Base-by-base conservation (phyloP, 805 yeast species). In the Teunomyces funiuensis region DNA sequence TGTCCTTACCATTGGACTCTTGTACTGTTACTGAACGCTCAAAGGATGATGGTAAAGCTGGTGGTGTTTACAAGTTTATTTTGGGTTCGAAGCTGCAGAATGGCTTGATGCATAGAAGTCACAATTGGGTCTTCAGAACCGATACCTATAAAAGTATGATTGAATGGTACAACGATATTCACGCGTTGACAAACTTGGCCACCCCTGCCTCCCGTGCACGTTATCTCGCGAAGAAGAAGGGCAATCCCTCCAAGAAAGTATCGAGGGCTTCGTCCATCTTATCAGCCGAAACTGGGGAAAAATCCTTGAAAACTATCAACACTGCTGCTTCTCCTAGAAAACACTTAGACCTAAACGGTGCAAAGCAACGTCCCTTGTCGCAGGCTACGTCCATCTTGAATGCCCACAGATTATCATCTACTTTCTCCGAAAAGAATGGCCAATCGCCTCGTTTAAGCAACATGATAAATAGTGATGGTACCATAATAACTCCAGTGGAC, bases 71-170 rank as follows among this genome's bases (percentile, higher is more conserved):
- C 60, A 89, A 89, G 65, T 93, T 91, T 63, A 86, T 89, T 8
- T 69, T 91, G 46, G 80, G 78, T 49, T 80, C 89, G 13, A 87
- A 85, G 54, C 69, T 60, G 58, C 82, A 83, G 48, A 79, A 81
- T 46, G 93, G 93, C 10, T 66, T 85, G 45, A 73, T 88, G 47
- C 83, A 82, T 47, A 75, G 88, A 55, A 87, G 88, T 31, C 97
- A 90, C 65, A 89, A 88, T 54, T 88, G 93, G 88, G 93, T 90
- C n/a, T 90, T 91, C 69, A 76, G 95, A 50, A 83, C 95, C n/a
- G 93, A 86, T 55, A 77, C 85, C 37, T 85, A 85, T 53, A 85
- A 82, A 30, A 63, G 76, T 23, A 87, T 89, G 91, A 79, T 83
- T 60, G 75, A 72, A 28, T 91, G 99, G 99, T 87, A 78, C 62